These are phyloP conservation scores for Pistacia atlantica DNA, from an alignment of 345 rosid genomes.

Conservation along the genomic window DNA sequence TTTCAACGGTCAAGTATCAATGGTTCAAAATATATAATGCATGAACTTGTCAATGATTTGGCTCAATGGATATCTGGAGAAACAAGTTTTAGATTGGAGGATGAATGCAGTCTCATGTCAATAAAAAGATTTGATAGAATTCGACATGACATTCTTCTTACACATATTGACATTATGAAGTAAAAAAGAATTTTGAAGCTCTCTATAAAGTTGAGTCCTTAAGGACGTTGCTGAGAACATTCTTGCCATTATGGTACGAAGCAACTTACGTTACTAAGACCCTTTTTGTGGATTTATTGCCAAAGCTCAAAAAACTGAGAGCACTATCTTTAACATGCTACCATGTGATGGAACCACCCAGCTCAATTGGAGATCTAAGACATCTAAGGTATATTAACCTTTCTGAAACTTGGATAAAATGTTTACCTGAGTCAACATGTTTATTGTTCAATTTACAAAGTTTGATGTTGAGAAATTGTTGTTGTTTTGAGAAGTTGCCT, in stretches of 20 bases:
- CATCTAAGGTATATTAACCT: slow-evolving; percentile 14
- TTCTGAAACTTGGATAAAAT: neutral
- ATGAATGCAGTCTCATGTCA: too few species aligned
- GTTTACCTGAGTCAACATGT: slow-evolving; percentile 7
- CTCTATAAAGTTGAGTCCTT: too few species aligned
- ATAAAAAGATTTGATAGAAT: neutral
- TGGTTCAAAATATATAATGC: neutral
- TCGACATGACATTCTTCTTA: neutral
- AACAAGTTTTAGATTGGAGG: neutral
- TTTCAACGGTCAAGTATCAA: neutral
- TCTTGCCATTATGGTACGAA: too few species aligned
- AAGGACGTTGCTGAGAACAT: too few species aligned
- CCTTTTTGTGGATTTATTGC: neutral
- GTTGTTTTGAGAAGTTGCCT: neutral
- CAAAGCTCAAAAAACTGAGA: neutral
- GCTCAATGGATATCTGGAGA: neutral
- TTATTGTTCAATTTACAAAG: neutral
- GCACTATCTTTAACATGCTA: neutral
- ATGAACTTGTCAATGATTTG: neutral
- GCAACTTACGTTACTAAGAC: too few species aligned
- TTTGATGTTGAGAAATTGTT: neutral
- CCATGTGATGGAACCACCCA: neutral
- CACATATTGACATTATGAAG: neutral
- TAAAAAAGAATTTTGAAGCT: neutral
- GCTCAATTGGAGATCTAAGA: slow-evolving; percentile 6